These are phyloP conservation scores for Saccharomyces hybrid DNA, from an alignment of 1,139 yeast species.

Conservation along the genomic window DNA sequence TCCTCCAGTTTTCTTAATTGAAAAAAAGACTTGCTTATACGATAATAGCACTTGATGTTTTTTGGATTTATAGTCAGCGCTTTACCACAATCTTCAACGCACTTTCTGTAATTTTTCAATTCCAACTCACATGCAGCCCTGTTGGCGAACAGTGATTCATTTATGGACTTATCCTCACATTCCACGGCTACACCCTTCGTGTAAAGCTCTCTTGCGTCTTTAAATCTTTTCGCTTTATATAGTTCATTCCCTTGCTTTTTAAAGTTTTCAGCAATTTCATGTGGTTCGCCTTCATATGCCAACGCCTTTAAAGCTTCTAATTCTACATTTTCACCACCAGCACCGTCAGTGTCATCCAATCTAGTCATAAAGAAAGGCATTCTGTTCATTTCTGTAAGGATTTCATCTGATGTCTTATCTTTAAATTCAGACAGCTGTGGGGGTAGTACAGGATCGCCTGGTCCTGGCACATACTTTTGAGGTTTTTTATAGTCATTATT, in stretches of 20 bases:
- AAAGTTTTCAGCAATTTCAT: conserved; percentile 83
- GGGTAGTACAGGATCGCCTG: conserved; percentile 75
- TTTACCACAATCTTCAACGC: conserved; percentile 78
- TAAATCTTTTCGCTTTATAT: conserved; percentile 60
- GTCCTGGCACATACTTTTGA: conserved; percentile 56
- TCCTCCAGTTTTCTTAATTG: conserved; percentile 64
- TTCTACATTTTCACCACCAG: conserved; percentile 64
- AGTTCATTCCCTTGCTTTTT: conserved; percentile 91
- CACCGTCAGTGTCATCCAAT: conserved; percentile 69
- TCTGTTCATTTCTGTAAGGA: conserved; percentile 69
- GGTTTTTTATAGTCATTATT: conserved; percentile 28
- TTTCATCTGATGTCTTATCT: conserved; percentile 65
- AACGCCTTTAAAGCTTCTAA: conserved; percentile 85
- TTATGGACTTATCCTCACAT: conserved; percentile 44
- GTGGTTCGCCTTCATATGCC: conserved; percentile 94
- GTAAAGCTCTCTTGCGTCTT: conserved; percentile 71
- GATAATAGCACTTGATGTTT: conserved; percentile 74
- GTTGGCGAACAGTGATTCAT: conserved; percentile 61
- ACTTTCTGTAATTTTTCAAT: conserved; percentile 71
- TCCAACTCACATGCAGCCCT: conserved; percentile 91
- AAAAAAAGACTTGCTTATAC: conserved; percentile 78
- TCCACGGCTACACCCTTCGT: conserved; percentile 72
- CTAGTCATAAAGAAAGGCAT: conserved; percentile 94
- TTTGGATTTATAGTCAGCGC: conserved; percentile 60
- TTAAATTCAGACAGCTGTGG: conserved; percentile 70